Percentiles rank a stretch among this genome's conserved stretches.
Conservation (phyloP, 2,329 filamentous ascomycete species). For the Hirsutella thompsonii region DNA sequence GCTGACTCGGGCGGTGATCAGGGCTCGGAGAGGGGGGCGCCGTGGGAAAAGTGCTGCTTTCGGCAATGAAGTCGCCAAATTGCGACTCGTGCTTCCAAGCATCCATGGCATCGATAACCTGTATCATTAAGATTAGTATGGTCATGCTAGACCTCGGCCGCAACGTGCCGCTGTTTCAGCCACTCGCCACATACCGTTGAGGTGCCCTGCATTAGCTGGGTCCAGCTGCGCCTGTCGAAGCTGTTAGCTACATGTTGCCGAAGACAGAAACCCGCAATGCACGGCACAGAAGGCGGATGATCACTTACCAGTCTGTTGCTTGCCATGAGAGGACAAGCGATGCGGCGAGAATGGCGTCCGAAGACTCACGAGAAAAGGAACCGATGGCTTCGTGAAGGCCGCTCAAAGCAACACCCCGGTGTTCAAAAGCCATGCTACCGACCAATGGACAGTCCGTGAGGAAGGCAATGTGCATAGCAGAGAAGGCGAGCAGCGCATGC, state of each 20-base stretch:
- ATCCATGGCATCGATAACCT: slow-evolving; percentile 87
- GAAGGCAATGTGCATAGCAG: slow-evolving; percentile 89
- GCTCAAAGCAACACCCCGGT: slow-evolving; percentile 73
- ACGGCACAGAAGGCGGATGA: slow-evolving; percentile 1
- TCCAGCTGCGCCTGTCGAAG: slow-evolving; percentile 71
- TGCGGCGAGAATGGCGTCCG: slow-evolving; percentile 82
- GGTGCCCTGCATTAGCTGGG: slow-evolving; percentile 81
- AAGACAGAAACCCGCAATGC: not conserved
- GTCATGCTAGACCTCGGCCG: no score
- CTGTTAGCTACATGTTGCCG: slow-evolving; percentile 10
- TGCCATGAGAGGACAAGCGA: slow-evolving; percentile 93
- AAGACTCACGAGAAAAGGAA: slow-evolving; percentile 72
- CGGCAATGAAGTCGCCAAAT: slow-evolving; percentile 69
- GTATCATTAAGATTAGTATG: no score
- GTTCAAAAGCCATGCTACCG: slow-evolving; percentile 78
- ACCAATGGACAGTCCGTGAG: slow-evolving; percentile 76
- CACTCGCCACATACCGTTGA: slow-evolving; percentile 56
- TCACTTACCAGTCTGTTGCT: slow-evolving; percentile 77
- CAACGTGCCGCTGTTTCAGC: not conserved
- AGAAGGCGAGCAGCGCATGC: slow-evolving; percentile 83
- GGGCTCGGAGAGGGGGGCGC: slow-evolving; percentile 50
- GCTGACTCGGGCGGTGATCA: slow-evolving; percentile 47
- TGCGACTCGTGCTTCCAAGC: slow-evolving; percentile 83
- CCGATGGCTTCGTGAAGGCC: slow-evolving; percentile 81
- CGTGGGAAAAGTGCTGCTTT: slow-evolving; percentile 62